Base-by-base conservation (phyloP, 129 eudicot genomes). In the Erigeron canadensis region DNA sequence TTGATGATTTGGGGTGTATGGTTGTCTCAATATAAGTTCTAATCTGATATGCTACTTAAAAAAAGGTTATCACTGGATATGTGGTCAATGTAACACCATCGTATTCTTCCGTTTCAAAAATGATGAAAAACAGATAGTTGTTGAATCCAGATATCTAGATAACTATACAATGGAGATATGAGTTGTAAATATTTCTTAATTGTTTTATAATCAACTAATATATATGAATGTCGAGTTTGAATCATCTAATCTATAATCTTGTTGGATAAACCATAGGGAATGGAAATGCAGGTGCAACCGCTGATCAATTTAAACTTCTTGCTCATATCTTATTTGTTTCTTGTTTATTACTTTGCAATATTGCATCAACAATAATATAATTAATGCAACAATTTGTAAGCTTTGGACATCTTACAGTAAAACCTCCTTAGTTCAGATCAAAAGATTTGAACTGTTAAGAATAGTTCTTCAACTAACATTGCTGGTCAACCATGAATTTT, bases 401-500 rank as follows among this genome's bases (percentile, higher is more conserved):
- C 38, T 44, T 44, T 72, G 69, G 6, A 28, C 60, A 46, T 72
- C 16, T 10, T 45, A 28, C 51, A 46, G 59, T 61, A 62, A 70
- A 40, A 39, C 47, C 9, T 34, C 68, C 17, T 18, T 45, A 22
- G 41, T 58, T 59, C 40, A 59, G 16, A 59, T 28, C 15, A 10
- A 21, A 59, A 13, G 64, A 13, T 46, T 60, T 38, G 16, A 17
- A 61, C 44, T 28, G 67, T 73, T 21, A 61, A 73, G 21, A 48
- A 46, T 46, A 37, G 65, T 61, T 61, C 77, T 59, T 61, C 12
- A 34, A 48, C 61, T 62, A 73, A 61, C 16, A 28, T 61, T 37
- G 28, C 34, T 18, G 61, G 9, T 50, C 5, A 34, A 17, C 50
- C 70, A 46, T 47, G 62, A 61, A 61, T 73, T 73, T 47, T 62